Base-by-base conservation (phyloP, 495 filamentous ascomycete genomes). In the Pseudevernia furfuracea region DNA sequence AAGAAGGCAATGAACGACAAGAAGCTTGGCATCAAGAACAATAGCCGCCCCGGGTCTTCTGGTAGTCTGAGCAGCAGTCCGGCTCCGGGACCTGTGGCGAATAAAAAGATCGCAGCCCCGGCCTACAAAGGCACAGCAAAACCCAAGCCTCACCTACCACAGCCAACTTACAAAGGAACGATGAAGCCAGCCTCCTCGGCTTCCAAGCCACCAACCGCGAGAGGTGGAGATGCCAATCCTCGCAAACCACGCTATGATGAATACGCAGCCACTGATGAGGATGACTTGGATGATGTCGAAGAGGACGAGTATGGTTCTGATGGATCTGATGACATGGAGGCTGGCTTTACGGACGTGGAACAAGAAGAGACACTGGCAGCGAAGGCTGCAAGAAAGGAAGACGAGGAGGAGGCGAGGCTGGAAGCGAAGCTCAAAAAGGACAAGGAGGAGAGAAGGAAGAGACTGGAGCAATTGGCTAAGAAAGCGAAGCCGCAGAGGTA, bases 241-340 rank as follows among this genome's bases (percentile, higher is more conserved):
- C 68, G 72, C 28, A 74, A 71, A 66, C 70, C 74, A 34, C 69
- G 75, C 19, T 70, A 70, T 63, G 71, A 82, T 58, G 78, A 81
- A 72, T 80, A 80, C 66, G 73, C 80, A 28, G 79, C 70, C 10
- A 81, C 76, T 8, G 79, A 79, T 64, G 79, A 79, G 61, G 76
- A 80, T 25, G 77, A 80, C 66, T 75, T 78, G 10, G 74, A 81
- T 1, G 70, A 77, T 1, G 72, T 72, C 4, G 76, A 78, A 28
- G 80, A 86, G 57, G 79, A 85, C 52, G 81, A 82, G 58, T 80
- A 79, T 60, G 83, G 78, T 28, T 83, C 79, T 0, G 84, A 86
- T 38, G 77, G 58, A 21, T 83, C 79, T 4, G 85, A 83, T 17
- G 86, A 85, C 64, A 89, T 89, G 86, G 86, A 89, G 71, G 86